phyloP scores from a whole-genome alignment of 495 filamentous ascomycete genomes.

The Aspergillus affinis region DNA sequence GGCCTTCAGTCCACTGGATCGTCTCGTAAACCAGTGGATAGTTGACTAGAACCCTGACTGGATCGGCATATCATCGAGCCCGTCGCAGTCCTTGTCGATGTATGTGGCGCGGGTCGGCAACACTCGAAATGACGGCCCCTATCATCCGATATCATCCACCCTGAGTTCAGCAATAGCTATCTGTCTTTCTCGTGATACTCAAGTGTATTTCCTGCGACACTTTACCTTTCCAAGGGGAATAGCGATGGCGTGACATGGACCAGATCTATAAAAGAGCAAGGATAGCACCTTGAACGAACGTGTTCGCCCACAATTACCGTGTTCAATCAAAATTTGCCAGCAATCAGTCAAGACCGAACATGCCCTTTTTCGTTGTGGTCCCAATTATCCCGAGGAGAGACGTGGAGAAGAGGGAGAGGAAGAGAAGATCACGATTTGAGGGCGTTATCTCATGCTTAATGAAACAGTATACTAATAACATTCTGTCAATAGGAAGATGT shows the following conservation, averaged over 20 bases:
- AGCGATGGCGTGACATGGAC: not conserved
- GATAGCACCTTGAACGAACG: constrained; percentile 1
- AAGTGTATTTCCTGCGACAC: not conserved
- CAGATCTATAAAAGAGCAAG: not conserved
- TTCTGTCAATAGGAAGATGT: constrained; percentile 80
- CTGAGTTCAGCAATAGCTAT: not conserved
- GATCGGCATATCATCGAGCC: constrained; percentile 1
- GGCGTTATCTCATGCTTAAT: not conserved
- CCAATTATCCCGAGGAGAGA: not conserved
- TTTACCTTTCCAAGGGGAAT: not conserved
- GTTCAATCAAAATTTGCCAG: not conserved
- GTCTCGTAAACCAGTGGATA: constrained; percentile 39
- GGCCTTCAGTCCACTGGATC: constrained; percentile 27
- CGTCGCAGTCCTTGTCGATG: constrained; percentile 10
- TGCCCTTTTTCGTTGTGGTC: not conserved
- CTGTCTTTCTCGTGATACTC: not conserved
- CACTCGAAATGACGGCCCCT: constrained; percentile 1
- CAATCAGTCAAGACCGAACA: constrained; percentile 3
- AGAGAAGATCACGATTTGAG: not conserved
- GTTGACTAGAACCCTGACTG: constrained; percentile 23
- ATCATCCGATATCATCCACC: not conserved
- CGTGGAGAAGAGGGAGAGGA: not conserved
- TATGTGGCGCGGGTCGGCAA: constrained; percentile 15
- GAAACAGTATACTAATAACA: constrained; percentile 21
- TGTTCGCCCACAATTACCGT: not conserved